Conservation (phyloP, 202 grass and related monocot genomes). For the Brachypodium distachyon region DNA sequence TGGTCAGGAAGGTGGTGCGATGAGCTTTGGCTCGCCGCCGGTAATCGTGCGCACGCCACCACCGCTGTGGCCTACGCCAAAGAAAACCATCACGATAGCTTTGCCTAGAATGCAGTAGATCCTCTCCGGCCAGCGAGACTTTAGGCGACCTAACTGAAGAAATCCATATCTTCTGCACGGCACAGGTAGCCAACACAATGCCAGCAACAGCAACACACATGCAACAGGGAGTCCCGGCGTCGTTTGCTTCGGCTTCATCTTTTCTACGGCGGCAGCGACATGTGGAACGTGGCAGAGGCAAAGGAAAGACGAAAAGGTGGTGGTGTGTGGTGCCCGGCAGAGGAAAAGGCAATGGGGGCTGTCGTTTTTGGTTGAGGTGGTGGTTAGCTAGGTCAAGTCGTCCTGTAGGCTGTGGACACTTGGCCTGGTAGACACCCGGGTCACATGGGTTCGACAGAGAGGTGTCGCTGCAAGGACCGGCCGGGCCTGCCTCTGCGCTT, state of each 20-base stretch:
- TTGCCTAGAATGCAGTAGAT: not conserved
- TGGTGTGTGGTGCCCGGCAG: not conserved
- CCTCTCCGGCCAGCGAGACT: not conserved
- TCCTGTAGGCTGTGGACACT: not conserved
- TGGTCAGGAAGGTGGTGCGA: not conserved
- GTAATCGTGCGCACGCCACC: not conserved
- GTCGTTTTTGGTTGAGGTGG: not conserved
- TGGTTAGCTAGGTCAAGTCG: conserved; percentile 12
- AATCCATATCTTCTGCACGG: not conserved
- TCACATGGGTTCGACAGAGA: conserved; percentile 1
- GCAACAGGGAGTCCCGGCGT: not conserved
- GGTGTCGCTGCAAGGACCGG: not conserved
- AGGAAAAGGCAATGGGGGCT: not conserved
- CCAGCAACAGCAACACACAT: not conserved
- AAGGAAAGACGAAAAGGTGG: not conserved
- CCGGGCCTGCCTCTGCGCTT: not conserved
- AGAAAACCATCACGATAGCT: not conserved
- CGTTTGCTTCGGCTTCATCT: not conserved
- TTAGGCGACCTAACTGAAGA: not conserved
- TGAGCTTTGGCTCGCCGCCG: not conserved
- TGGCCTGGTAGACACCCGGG: conserved; percentile 22
- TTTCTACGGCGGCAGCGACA: not conserved
- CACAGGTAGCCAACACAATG: not conserved
- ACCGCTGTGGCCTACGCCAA: not conserved
- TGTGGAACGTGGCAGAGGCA: not conserved